Base-by-base conservation (phyloP, 202 grass and related monocot species). In the Bolboschoenoplectus hybrid region DNA sequence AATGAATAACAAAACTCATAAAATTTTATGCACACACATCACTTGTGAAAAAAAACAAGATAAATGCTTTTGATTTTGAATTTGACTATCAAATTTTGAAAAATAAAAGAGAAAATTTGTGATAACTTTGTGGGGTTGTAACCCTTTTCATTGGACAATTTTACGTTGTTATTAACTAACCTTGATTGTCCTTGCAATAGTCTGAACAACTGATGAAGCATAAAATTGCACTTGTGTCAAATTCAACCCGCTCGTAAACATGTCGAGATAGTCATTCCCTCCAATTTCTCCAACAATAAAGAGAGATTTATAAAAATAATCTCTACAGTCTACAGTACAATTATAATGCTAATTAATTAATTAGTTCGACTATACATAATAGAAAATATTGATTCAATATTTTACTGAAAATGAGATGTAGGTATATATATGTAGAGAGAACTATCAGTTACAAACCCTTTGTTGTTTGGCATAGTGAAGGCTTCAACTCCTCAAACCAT, bases 211-310 rank as follows among this genome's bases (percentile, higher is more conserved):
- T 0, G 52, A 74, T 17, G 88, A 81, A 34, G 91, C 86, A 32
- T 89, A 58, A 5, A 72, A 49, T 78, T 84, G 85, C 77, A 87
- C 51, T 67, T 90, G 65, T 0, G 7, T 2, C 9, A 93, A 6
- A 85, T 52, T 90, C 74, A 74, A 76, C 46, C 88, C 87, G 63
- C 20, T 67, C 6, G 77, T 41, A 52, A 86, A 81, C 67, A 90
- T 26, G 74, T 70, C 70, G 5, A 81, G 80, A 49, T 93, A 91
- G 81, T 95, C 93, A 60, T 86, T 93, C 9, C 81, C 78, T 81
- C 93, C 93, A 35, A 95, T 77, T 82, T 95, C 93, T 87, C 91
- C 91, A 19, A 95, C 71, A 41, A 93, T 77, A 75, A 91, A 96
- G 43, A 93, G 89, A 4, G 91, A 88, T 9, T 79, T 85, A 5